Conservation (phyloP, 176 grass and related monocot genomes). For the Carex littledalei region DNA sequence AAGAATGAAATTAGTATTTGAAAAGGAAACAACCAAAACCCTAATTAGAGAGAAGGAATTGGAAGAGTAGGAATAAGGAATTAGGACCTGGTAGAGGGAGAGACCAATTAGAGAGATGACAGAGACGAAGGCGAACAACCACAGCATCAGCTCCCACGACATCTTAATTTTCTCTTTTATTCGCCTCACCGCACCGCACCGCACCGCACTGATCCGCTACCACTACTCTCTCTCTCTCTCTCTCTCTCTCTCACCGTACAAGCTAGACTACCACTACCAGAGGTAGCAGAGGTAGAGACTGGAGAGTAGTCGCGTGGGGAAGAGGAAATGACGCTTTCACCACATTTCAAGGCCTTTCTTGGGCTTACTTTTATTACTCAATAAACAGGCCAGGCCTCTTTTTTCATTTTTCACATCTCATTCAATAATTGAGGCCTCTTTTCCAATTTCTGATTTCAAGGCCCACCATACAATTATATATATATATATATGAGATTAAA, state of each 20-base stretch:
- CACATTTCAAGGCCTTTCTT: too few relatives aligned
- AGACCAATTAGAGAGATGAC: conserved; percentile 66
- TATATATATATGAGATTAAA: too few relatives aligned
- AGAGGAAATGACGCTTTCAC: not conserved
- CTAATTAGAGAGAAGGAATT: not conserved
- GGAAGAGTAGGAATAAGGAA: not conserved
- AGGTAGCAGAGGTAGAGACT: too few relatives aligned
- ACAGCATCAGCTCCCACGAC: conserved; percentile 73
- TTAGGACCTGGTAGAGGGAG: conserved; percentile 53
- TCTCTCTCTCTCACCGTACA: not conserved
- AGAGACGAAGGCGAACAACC: conserved; percentile 68
- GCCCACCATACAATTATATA: too few relatives aligned
- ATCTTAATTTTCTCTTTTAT: conserved; percentile 16
- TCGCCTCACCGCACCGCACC: not conserved
- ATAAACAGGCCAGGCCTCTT: too few relatives aligned
- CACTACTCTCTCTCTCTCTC: not conserved
- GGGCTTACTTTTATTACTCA: too few relatives aligned
- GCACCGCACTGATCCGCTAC: not conserved
- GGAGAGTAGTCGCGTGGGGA: not conserved
- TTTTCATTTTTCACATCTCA: too few relatives aligned
- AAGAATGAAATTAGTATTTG: not conserved
- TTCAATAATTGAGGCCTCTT: too few relatives aligned
- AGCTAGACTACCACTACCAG: not conserved
- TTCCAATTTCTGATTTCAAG: too few relatives aligned
- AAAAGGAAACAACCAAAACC: too few relatives aligned